These are phyloP conservation scores for Penicillium simplicissimum DNA, from an alignment of 495 filamentous ascomycete genomes.

Conservation along the genomic window DNA sequence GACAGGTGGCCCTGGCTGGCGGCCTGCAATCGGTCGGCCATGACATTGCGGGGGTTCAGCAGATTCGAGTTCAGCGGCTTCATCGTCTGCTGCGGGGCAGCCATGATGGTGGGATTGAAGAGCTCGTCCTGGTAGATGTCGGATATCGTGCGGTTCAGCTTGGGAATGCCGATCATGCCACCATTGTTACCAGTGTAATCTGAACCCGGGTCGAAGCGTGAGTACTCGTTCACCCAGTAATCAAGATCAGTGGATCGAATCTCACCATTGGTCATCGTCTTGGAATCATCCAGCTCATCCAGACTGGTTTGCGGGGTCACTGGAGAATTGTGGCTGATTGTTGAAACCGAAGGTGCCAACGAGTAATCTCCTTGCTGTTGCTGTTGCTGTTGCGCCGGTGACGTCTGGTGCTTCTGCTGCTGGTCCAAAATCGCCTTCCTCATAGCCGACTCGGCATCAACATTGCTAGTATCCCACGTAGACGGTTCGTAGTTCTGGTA, in stretches of 20 bases:
- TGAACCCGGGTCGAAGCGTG: slow-evolving; percentile 56
- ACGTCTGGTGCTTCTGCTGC: slow-evolving; percentile 37
- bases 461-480: slow-evolving; percentile 42
- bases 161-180: slow-evolving; percentile 59
- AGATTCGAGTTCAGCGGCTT: slow-evolving; percentile 44
- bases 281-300: slow-evolving; percentile 53
- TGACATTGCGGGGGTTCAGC: slow-evolving; percentile 60
- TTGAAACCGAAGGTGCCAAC: slow-evolving; percentile 55
- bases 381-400: slow-evolving; percentile 30
- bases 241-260: slow-evolving; percentile 44
- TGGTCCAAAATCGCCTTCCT: slow-evolving; percentile 57
- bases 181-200: slow-evolving; percentile 38
- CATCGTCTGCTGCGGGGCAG: slow-evolving; percentile 48
- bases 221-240: slow-evolving; percentile 61
- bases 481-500: slow-evolving; percentile 51
- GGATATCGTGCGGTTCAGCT: slow-evolving; percentile 82
- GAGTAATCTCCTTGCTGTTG: slow-evolving; percentile 45
- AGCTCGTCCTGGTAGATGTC: slow-evolving; percentile 85
- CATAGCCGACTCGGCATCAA: slow-evolving; percentile 53
- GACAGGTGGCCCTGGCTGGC: slow-evolving; percentile 72
- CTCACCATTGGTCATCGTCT: slow-evolving; percentile 53
- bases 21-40: slow-evolving; percentile 73
- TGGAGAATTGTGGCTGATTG: slow-evolving; percentile 56
- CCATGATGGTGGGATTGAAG: slow-evolving; percentile 67
- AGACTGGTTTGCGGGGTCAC: slow-evolving; percentile 56